Evolutionary conservation across 345 rosid species (phyloP).

Genomic region (Nasturtium officinale): DNA sequence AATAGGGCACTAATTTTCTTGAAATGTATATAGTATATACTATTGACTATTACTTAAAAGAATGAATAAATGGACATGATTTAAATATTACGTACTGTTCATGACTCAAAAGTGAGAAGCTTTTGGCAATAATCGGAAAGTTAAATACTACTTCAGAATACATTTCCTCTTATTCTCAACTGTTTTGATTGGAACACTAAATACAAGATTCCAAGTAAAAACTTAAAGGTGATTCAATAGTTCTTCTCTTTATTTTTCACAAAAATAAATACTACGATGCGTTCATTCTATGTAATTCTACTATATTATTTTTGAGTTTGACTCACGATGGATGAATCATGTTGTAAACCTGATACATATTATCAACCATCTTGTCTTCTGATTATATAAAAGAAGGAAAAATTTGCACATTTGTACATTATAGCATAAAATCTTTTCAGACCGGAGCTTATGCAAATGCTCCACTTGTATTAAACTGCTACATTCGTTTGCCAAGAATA

Average conservation of each 20-base stretch:
- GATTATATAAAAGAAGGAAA: not conserved
- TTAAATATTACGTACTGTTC: constrained; percentile 10
- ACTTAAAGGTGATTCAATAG: not conserved
- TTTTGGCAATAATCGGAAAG: constrained; percentile 28
- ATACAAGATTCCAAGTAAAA: not conserved
- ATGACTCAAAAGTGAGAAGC: constrained; percentile 3
- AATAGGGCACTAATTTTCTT: constrained; percentile 1
- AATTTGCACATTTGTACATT: not conserved
- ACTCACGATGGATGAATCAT: not conserved
- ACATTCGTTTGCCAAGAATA: constrained; percentile 2
- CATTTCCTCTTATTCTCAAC: constrained; percentile 31
- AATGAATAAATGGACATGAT: not conserved
- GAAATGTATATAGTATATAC: constrained; percentile 6
- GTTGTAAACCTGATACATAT: not conserved
- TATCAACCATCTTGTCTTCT: constrained; percentile 9
- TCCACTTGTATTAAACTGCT: constrained; percentile 27
- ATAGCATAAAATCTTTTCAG: not conserved
- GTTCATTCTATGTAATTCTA: not conserved
- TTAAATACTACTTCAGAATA: constrained; percentile 24
- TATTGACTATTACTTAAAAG: not conserved
- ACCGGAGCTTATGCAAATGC: not conserved
- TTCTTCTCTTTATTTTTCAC: not conserved
- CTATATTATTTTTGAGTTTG: not conserved
- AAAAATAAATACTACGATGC: not conserved
- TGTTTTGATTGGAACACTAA: constrained; percentile 23